These are phyloP conservation scores for Umbelopsis sp. DNA, from an alignment of 371 early-diverging fungal genomes.

Conservation along the genomic window DNA sequence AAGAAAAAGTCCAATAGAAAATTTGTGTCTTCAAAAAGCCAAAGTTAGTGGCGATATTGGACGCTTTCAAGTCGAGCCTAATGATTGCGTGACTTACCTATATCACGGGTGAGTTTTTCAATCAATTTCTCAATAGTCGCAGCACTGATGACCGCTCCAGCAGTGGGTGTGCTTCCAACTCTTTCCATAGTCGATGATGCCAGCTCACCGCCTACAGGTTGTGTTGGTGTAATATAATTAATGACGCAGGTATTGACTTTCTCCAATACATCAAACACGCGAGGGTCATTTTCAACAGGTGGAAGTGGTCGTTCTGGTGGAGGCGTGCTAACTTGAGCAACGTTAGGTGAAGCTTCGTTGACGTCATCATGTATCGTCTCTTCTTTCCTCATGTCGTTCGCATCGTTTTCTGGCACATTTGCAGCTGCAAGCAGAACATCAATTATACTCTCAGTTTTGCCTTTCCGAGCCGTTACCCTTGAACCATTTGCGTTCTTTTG, in stretches of 20 bases:
- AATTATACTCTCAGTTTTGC: slow-evolving; percentile 29
- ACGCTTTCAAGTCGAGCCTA: background rate
- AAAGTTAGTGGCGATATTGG: slow-evolving; percentile 8
- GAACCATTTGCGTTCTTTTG: background rate
- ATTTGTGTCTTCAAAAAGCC: slow-evolving; percentile 38
- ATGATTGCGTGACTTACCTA: slow-evolving; percentile 43
- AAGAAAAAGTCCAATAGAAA: slow-evolving; percentile 54
- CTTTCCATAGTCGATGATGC: background rate
- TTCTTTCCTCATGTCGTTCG: slow-evolving; percentile 11
- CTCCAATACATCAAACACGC: slow-evolving; percentile 43
- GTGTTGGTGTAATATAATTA: slow-evolving; percentile 29
- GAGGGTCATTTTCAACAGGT: slow-evolving; percentile 51
- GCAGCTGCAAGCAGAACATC: slow-evolving; percentile 39
- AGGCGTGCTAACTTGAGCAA: slow-evolving; percentile 17
- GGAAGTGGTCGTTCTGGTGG: slow-evolving; percentile 25
- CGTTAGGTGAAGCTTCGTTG: background rate
- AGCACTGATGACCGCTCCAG: slow-evolving; percentile 36
- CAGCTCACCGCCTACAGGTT: background rate
- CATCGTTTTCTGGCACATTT: background rate
- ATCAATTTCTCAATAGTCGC: slow-evolving; percentile 62
- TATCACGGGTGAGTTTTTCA: slow-evolving; percentile 61
- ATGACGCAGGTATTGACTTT: slow-evolving; percentile 33
- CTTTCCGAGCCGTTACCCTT: background rate
- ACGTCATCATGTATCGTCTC: background rate
- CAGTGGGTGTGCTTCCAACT: background rate